Base-by-base conservation (phyloP, 257 asterid genomes). In the Scutellaria galericulata region DNA sequence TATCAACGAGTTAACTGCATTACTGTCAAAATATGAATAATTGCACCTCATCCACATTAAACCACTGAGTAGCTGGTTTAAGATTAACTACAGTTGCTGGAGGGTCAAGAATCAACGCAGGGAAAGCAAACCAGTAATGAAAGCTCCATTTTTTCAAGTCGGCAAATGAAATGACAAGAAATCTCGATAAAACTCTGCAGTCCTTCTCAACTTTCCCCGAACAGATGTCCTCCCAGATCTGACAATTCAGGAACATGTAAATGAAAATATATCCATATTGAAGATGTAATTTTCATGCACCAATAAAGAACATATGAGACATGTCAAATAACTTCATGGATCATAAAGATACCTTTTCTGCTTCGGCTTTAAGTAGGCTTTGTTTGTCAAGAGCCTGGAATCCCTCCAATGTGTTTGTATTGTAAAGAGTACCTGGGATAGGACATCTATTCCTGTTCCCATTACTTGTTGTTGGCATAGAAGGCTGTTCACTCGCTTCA, bases 61-160 rank as follows among this genome's bases (percentile, higher is more conserved):
- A 89, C 87, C 89, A 89, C 76, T 78, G 83, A 59, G 86, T 75
- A 72, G 99, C 97, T 48, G 96, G 89, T 86, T 78, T 86, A 82
- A 94, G 79, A 78, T 82, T 73, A 62, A 80, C 79, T 68, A 91
- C 82, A 20, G 81, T 81, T 59, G 96, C 97, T 15, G 96, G 97
- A 77, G 96, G 97, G 77, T 94, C 92, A 82, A 94, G 87, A 75
- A 80, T 77, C 82, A 94, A 76, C 22, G 93, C 94, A 55, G 97
- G 99, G 84, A 91, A 94, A 69, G 97, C 99, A 89, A 91, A 90
- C 97, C 97, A 94, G 78, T 91, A 94, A 78, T 81, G 84, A 53
- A 94, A 94, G 78, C 86, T 85, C 97, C 97, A 91, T 35, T 88
- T 91, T 81, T 94, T 94, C 85, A 94, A 86, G 89, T 94, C 99